phyloP scores from a whole-genome alignment of 208 protist genomes.

The Trypanosoma caninum region DNA sequence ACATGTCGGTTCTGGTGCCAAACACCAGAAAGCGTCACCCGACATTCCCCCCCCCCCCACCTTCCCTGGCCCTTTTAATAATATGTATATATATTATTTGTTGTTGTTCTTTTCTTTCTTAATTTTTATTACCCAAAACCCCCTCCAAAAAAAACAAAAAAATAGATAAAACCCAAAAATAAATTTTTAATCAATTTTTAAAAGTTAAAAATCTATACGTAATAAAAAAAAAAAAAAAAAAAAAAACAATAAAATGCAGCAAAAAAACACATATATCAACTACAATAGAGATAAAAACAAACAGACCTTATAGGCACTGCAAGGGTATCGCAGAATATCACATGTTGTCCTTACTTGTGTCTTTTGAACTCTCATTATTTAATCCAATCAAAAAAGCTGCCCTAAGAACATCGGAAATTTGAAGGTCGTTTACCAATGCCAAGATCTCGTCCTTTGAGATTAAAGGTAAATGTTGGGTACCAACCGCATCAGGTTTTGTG shows the following conservation, averaged over 20 bases:
- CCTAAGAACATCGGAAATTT: conserved; percentile 26
- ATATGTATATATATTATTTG: not conserved
- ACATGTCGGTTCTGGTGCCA: conserved; percentile 6
- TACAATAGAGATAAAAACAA: not conserved
- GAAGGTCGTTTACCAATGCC: conserved; percentile 22
- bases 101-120: not conserved
- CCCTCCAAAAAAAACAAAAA: too few relatives aligned
- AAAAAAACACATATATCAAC: not conserved
- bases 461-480: conserved; percentile 22
- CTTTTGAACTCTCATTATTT: conserved; percentile 3
- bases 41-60: not conserved
- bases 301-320: not conserved
- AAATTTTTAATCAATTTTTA: too few relatives aligned
- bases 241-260: not conserved
- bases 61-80: not conserved
- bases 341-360: not conserved
- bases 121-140: too few relatives aligned
- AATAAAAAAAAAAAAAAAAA: not conserved
- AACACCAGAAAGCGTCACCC: conserved; percentile 17
- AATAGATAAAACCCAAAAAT: too few relatives aligned
- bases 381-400: conserved; percentile 47
- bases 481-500: conserved; percentile 9
- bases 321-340: too few relatives aligned
- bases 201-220: too few relatives aligned
- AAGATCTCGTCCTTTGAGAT: conserved; percentile 36